Percentiles rank a stretch among this genome's conserved stretches.
Conservation (phyloP, 169 alveolate genomes). For the Plasmodium falciparum region DNA sequence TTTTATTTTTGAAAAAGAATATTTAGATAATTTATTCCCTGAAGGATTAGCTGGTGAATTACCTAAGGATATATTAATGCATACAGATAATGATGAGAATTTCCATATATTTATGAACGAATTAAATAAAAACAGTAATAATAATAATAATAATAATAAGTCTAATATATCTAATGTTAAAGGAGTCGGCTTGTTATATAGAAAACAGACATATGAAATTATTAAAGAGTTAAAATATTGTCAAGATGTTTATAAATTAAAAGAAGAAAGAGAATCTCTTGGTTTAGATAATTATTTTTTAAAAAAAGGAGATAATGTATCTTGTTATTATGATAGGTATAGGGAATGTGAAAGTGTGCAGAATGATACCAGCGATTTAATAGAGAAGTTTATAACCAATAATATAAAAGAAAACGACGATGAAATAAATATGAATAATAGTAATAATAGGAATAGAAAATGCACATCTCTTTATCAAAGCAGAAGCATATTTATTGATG, state of each 20-base stretch:
- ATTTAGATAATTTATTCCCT: slow-evolving; percentile 54
- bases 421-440: not conserved
- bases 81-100: slow-evolving; percentile 29
- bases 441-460: not conserved
- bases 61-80: slow-evolving; percentile 67
- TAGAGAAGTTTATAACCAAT: not conserved
- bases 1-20: slow-evolving; percentile 57
- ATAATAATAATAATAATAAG: not conserved
- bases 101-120: slow-evolving; percentile 28
- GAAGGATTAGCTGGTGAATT: slow-evolving; percentile 72
- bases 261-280: slow-evolving; percentile 37
- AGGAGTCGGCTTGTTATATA: slow-evolving; percentile 52
- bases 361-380: not conserved
- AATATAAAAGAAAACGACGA: not conserved
- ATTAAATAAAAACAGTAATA: slow-evolving; percentile 6
- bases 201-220: slow-evolving; percentile 69
- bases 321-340: not conserved
- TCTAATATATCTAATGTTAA: slow-evolving; percentile 8
- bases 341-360: not conserved
- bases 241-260: slow-evolving; percentile 10
- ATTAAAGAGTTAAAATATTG: slow-evolving; percentile 34
- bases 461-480: slow-evolving; percentile 5
- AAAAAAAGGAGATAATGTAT: not conserved
- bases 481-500: slow-evolving; percentile 79
- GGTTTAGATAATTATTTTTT: slow-evolving; percentile 58